A percentile compares a stretch with the other conserved stretches of the same genome.
phyloP scores from a whole-genome alignment of 176 grass and related monocot genomes.

The Triticum dicoccoides region DNA sequence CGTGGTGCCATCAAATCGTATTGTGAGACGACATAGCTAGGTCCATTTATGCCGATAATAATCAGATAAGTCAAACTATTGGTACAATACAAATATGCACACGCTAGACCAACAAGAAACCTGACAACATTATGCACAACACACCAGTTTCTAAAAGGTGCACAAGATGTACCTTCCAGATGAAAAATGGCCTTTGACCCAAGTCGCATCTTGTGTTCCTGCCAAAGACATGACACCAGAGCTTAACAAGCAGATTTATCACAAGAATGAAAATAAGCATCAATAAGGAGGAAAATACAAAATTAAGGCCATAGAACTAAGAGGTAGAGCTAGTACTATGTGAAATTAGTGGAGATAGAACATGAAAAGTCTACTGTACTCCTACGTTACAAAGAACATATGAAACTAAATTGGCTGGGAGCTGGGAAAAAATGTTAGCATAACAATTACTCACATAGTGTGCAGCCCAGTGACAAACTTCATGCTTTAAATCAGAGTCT shows the following conservation, averaged over 20 bases:
- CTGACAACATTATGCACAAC: background rate
- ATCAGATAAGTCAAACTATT: slow-evolving; percentile 1
- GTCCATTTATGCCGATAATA: background rate
- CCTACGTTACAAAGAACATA: background rate
- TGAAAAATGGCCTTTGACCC: slow-evolving; percentile 94
- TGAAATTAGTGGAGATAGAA: background rate
- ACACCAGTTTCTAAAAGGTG: background rate
- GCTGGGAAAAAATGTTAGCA: background rate
- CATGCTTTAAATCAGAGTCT: slow-evolving; percentile 92
- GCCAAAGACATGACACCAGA: slow-evolving; percentile 3
- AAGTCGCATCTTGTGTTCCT: slow-evolving; percentile 99
- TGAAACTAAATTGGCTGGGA: background rate
- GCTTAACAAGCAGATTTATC: background rate
- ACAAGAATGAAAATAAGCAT: background rate
- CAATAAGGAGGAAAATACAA: background rate
- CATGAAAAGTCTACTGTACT: background rate
- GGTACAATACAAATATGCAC: background rate
- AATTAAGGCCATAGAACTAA: background rate
- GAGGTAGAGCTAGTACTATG: background rate
- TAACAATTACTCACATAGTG: slow-evolving; percentile 74
- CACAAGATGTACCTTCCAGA: slow-evolving; percentile 64
- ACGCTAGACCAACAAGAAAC: background rate
- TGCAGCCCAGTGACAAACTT: slow-evolving; percentile 98
- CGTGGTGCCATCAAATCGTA: background rate
- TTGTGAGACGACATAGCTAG: background rate